These are phyloP conservation scores for Aschersonia sp. DNA, from an alignment of 2,329 filamentous ascomycete species.

Conservation along the genomic window DNA sequence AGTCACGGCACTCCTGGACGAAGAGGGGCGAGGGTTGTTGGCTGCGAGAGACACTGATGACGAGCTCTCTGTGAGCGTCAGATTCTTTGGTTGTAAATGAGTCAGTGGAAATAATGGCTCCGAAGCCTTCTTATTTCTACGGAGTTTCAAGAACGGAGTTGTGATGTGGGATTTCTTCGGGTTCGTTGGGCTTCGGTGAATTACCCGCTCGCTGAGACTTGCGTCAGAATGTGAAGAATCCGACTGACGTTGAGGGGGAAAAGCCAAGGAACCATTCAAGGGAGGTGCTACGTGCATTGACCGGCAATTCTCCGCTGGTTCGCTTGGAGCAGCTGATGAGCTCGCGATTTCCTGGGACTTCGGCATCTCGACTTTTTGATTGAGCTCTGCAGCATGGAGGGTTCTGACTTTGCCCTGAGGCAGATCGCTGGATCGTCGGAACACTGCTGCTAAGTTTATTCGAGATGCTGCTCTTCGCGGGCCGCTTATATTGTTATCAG, in stretches of 20 bases:
- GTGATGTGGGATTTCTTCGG: slow-evolving; percentile 45
- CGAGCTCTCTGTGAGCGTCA: slow-evolving; percentile 18
- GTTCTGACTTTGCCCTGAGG: slow-evolving; percentile 14
- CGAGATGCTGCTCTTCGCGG: slow-evolving; percentile 41
- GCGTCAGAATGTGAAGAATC: slow-evolving; percentile 86
- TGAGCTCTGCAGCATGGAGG: background rate
- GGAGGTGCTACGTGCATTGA: slow-evolving; percentile 14
- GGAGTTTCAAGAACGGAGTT: slow-evolving; percentile 68
- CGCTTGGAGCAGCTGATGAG: background rate
- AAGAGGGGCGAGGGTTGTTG: slow-evolving; percentile 19
- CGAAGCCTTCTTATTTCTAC: slow-evolving; percentile 60
- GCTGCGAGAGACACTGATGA: slow-evolving; percentile 27
- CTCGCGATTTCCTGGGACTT: background rate
- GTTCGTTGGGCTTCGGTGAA: slow-evolving; percentile 41
- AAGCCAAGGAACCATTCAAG: slow-evolving; percentile 28
- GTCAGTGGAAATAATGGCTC: slow-evolving; percentile 72
- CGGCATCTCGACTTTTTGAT: background rate
- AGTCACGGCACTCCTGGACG: slow-evolving; percentile 17
- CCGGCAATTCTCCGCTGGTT: slow-evolving; percentile 11
- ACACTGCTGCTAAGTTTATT: slow-evolving; percentile 36
- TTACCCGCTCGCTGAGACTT: slow-evolving; percentile 54
- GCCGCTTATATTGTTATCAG: slow-evolving; percentile 49
- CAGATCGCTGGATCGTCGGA: slow-evolving; percentile 37
- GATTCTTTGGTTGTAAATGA: slow-evolving; percentile 60
- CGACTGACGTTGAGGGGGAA: slow-evolving; percentile 29